Evolutionary conservation across 345 rosid genomes (phyloP).

Genomic region (Brassica cretica): DNA sequence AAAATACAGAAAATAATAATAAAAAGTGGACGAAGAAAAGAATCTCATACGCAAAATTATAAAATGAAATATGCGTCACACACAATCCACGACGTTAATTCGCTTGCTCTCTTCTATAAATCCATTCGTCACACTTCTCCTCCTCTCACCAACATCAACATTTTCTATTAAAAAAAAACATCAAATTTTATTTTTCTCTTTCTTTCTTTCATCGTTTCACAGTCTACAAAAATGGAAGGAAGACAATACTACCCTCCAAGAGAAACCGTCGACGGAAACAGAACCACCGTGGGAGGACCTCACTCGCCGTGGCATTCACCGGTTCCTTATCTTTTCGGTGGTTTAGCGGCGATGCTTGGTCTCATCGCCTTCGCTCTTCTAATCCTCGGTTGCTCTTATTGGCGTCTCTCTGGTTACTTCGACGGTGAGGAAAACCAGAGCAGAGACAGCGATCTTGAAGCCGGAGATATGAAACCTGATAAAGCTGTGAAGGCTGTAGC

Average conservation of each 20-base stretch:
- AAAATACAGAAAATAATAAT: background rate
- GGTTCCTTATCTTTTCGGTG: slow-evolving; percentile 92
- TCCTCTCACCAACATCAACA: slow-evolving; percentile 31
- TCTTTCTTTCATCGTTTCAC: background rate
- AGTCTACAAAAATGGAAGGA: slow-evolving; percentile 42
- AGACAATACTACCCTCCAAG: slow-evolving; percentile 46
- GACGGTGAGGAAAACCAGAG: slow-evolving; percentile 39
- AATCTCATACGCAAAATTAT: slow-evolving; percentile 21
- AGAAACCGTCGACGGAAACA: slow-evolving; percentile 28
- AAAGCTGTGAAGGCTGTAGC: slow-evolving; percentile 28
- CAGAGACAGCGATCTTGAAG: slow-evolving; percentile 64
- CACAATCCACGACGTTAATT: slow-evolving; percentile 25
- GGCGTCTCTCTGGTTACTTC: slow-evolving; percentile 81
- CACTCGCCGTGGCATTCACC: slow-evolving; percentile 95
- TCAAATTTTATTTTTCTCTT: background rate
- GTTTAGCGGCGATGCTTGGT: slow-evolving; percentile 91
- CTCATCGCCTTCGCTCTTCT: slow-evolving; percentile 86
- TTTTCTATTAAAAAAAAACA: background rate
- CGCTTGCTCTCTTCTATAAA: slow-evolving; percentile 34
- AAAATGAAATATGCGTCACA: slow-evolving; percentile 27
- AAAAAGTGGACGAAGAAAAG: background rate
- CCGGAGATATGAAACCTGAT: slow-evolving; percentile 45
- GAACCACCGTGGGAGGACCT: slow-evolving; percentile 30
- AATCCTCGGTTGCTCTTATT: slow-evolving; percentile 89
- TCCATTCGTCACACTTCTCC: slow-evolving; percentile 26